phyloP scores from a whole-genome alignment of 202 grass and related monocot species.

The Digitaria exilis region DNA sequence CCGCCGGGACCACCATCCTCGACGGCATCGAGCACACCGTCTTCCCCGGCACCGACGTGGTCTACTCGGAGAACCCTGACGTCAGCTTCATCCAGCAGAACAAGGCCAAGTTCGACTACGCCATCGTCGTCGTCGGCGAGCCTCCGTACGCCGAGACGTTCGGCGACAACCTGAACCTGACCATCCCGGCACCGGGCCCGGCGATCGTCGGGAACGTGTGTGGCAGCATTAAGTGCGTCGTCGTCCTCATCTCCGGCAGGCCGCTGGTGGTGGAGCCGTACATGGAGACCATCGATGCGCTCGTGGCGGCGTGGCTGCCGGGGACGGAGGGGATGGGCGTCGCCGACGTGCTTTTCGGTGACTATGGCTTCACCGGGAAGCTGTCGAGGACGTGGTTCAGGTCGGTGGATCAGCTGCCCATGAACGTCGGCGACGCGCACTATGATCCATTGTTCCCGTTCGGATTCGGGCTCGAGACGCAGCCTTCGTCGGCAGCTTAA shows the following conservation, averaged over 20 bases:
- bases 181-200: conserved; percentile 56
- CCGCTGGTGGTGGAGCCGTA: conserved; percentile 1
- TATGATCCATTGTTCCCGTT: conserved; percentile 72
- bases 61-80: conserved; percentile 33
- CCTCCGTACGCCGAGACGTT: conserved; percentile 56
- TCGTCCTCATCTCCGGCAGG: not conserved
- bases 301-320: conserved; percentile 16
- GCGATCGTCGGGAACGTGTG: conserved; percentile 15
- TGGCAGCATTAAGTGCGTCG: not conserved
- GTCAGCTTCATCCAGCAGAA: not conserved
- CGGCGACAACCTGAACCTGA: conserved; percentile 63
- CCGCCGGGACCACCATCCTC: conserved; percentile 5
- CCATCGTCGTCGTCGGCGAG: conserved; percentile 61
- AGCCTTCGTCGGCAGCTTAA: not conserved
- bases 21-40: not conserved
- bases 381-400: conserved; percentile 65
- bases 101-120: conserved; percentile 41
- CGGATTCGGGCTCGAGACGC: conserved; percentile 41
- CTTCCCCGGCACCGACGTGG: not conserved
- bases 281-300: not conserved
- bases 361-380: conserved; percentile 81
- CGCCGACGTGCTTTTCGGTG: conserved; percentile 58
- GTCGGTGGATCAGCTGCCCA: conserved; percentile 71
- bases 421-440: conserved; percentile 65
- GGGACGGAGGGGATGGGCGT: conserved; percentile 5